Base-by-base conservation (phyloP, 2,329 filamentous ascomycete species). In the Pyricularia sp. region DNA sequence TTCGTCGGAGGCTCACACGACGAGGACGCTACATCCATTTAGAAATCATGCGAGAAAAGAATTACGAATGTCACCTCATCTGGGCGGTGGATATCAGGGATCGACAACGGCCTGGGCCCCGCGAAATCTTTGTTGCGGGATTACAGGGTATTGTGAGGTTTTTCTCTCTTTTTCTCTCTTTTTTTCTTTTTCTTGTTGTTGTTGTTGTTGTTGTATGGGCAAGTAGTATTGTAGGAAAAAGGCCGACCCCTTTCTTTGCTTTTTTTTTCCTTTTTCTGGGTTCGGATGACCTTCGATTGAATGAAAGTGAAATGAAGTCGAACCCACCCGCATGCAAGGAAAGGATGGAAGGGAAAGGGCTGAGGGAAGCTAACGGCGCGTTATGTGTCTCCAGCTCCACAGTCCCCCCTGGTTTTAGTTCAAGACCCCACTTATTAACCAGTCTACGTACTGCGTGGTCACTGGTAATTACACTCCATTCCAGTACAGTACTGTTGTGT, bases 1-100 rank as follows among this genome's bases (percentile, higher is more conserved):
- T 73, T 76, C 69, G 76, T 76, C 64, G 75, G 73, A 65, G 75
- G 79, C 80, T 73, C 81, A 72, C 69, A 69, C 50, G 64, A 68
- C 23, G 65, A 68, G 63, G 69, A 70, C 66, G 28, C 36, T 31
- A 25, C 65, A 55, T 69, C 68, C 68, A 69, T 69, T 59, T 58
- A 66, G 36, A 65, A 42, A 26, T 17, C 26, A 30, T 30, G 65
- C 55, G 28, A 50, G 33, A 68, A 63, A 61, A 20, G 59, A 63
- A 63, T 63, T 26, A 28, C 59, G 28, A 14, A 28, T 63, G 59
- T 63, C 59, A 63, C 59, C 23, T 63, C 64, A 50, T 65, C 33
- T 9, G 33, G 10, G 23, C 20, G 33, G 64, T 30, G 33, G 33
- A 17, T 30, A 65, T 36, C 17, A 17, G 64, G 64, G 64, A 65